Base-by-base conservation (phyloP, 108 stramenopile species). In the Cyclotella kingstonii region DNA sequence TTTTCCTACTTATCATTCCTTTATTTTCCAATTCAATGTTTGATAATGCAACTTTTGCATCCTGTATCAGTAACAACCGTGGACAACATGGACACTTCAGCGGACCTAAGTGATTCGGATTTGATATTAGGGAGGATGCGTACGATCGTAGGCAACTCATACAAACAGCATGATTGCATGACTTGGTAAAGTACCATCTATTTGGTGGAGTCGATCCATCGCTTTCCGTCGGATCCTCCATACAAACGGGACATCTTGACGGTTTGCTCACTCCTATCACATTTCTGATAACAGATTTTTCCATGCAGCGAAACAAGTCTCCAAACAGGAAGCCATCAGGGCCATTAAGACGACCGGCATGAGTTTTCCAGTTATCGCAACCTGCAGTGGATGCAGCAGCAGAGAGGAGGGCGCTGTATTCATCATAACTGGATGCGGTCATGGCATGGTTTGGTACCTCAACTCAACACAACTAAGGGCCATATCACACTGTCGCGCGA, bases 81-180 rank as follows among this genome's bases (percentile, higher is more conserved):
- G 83, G 79, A 47, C 85, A 86, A 18, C 81, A 73, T 2, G 85
- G 83, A 57, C 85, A 86, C 44, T 80, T 84, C 18, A 86, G 54
- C 18, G 85, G 83, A 3, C 85, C 85, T 5, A 53, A 44, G 53
- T 86, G 85, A n/a, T 54, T 69, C 5, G 39, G 56, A 68, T 86
- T 83, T 5, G 60, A 26, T 31, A 84, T 66, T 18, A 79, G 83
- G 48, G 62, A 77, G 39, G 63, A n/a, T 8, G 81, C 79, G 48
- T 86, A 86, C 19, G 54, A 62, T 30, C 51, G 66, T 22, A 86
- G 57, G 61, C 85, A 86, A 53, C 72, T 63, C 25, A 38, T 64
- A 44, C 85, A 86, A 3, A 86, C 81, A 14, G 81, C 76, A 49
- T 86, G 85, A 18, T 63, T 63, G 55, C 85, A 86, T 12, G 75